phyloP scores from a whole-genome alignment of 2,329 filamentous ascomycete species.

The Fusarium luffae region DNA sequence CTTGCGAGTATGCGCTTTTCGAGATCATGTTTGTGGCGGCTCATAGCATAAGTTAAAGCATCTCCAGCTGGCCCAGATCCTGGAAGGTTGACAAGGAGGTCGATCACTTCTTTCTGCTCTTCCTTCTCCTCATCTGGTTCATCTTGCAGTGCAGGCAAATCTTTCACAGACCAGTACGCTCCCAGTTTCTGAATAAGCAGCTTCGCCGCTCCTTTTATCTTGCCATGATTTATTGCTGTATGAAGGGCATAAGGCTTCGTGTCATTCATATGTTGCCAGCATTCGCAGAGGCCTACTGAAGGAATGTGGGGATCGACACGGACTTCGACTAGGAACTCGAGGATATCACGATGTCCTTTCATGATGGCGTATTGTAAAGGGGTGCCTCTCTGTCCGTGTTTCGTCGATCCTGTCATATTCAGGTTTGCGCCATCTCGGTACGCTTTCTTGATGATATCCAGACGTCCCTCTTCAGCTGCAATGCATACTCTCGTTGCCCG shows the following conservation, averaged over 20 bases:
- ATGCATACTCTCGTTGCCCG: constrained; percentile 10
- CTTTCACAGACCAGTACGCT: constrained; percentile 6
- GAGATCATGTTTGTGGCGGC: neutral
- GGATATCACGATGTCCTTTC: constrained; percentile 16
- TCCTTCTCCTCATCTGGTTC: neutral
- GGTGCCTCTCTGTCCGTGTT: neutral
- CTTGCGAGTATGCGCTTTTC: constrained; percentile 10
- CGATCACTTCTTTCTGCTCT: neutral
- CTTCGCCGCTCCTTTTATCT: neutral
- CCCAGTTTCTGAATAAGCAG: constrained; percentile 17
- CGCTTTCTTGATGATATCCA: constrained; percentile 19
- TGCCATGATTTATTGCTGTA: constrained; percentile 5
- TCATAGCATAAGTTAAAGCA: constrained; percentile 3
- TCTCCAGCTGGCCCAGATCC: neutral
- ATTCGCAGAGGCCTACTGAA: constrained; percentile 8
- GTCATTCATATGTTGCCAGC: neutral
- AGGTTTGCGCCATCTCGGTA: constrained; percentile 8
- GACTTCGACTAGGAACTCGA: constrained; percentile 23
- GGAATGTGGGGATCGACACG: constrained; percentile 9
- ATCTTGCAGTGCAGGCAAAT: constrained; percentile 1
- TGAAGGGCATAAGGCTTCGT: constrained; percentile 17
- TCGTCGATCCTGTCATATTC: constrained; percentile 3
- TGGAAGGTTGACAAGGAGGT: constrained; percentile 5
- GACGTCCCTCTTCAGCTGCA: constrained; percentile 8
- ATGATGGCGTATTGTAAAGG: constrained; percentile 22